Conservation (phyloP, 1,284 basidiomycete genomes). For the Cutaneotrichosporon sp. region DNA sequence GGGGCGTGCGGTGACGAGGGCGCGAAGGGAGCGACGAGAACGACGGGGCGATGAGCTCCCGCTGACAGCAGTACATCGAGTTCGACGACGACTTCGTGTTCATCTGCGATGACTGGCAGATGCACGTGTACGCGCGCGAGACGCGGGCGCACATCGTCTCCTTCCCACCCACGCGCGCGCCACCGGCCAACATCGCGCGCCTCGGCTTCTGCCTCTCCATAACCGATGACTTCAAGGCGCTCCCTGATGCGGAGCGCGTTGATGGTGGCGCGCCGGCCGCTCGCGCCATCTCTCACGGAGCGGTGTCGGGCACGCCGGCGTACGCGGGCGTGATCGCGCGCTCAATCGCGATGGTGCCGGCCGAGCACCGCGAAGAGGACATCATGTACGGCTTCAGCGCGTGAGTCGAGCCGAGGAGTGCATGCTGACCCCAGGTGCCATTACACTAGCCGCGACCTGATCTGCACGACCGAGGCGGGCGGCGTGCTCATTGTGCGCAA, state of each 20-base stretch:
- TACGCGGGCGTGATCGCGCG: slow-evolving; percentile 12
- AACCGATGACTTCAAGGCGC: slow-evolving; percentile 20
- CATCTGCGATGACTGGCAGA: slow-evolving; percentile 30
- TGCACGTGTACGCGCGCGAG: slow-evolving; percentile 39
- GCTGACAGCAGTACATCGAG: slow-evolving; percentile 48
- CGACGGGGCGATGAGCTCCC: too few species aligned
- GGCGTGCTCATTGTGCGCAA: slow-evolving; percentile 34
- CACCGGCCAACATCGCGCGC: background rate
- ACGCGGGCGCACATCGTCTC: slow-evolving; percentile 25
- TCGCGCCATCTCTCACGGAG: slow-evolving; percentile 9
- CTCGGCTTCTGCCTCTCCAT: slow-evolving; percentile 18
- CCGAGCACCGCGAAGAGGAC: slow-evolving; percentile 12
- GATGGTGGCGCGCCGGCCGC: slow-evolving; percentile 11
- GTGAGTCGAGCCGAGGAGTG: slow-evolving; percentile 23
- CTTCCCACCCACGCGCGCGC: slow-evolving; percentile 23
- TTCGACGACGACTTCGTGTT: slow-evolving; percentile 50
- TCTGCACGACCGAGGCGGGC: slow-evolving; percentile 31
- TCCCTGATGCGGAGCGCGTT: slow-evolving; percentile 16
- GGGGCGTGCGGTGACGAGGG: too few species aligned
- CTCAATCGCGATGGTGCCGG: slow-evolving; percentile 13
- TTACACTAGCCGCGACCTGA: slow-evolving; percentile 36
- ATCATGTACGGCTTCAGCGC: slow-evolving; percentile 29
- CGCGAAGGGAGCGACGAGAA: too few species aligned
- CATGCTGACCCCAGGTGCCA: slow-evolving; percentile 27
- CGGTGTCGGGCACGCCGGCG: background rate